phyloP scores from a whole-genome alignment of 345 rosid species.

The Eutrema japonicum region DNA sequence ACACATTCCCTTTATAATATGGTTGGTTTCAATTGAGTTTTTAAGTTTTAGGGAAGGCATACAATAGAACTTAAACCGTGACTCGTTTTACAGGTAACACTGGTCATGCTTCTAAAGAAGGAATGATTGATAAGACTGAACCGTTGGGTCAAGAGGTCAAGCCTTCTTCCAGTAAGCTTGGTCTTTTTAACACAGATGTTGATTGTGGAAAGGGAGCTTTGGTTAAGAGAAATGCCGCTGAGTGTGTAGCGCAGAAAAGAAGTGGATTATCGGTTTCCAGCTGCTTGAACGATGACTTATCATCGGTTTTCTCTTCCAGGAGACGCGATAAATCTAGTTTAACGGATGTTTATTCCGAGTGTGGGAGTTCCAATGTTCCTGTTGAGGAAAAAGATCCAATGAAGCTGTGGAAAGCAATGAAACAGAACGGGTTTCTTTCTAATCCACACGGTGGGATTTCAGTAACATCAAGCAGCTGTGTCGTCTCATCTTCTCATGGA shows the following conservation, averaged over 20 bases:
- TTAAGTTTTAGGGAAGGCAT: background rate
- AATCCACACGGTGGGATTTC: slow-evolving; percentile 42
- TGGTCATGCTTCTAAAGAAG: no score
- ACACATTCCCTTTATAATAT: slow-evolving; percentile 21
- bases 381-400: slow-evolving; percentile 62
- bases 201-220: slow-evolving; percentile 28
- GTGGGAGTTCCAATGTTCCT: slow-evolving; percentile 67
- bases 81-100: no score
- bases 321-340: slow-evolving; percentile 34
- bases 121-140: background rate
- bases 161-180: slow-evolving; percentile 39
- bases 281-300: slow-evolving; percentile 50
- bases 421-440: slow-evolving; percentile 85
- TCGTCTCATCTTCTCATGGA: slow-evolving; percentile 57
- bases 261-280: slow-evolving; percentile 56
- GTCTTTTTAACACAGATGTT: slow-evolving; percentile 54
- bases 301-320: slow-evolving; percentile 46
- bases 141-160: slow-evolving; percentile 36
- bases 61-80: background rate
- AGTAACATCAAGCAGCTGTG: slow-evolving; percentile 29
- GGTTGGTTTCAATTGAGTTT: slow-evolving; percentile 20
- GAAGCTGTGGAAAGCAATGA: slow-evolving; percentile 84
- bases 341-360: slow-evolving; percentile 61
- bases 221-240: slow-evolving; percentile 33
- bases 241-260: slow-evolving; percentile 42